phyloP scores from a whole-genome alignment of 139 green algal species.

The Auxenochlorella protothecoides region DNA sequence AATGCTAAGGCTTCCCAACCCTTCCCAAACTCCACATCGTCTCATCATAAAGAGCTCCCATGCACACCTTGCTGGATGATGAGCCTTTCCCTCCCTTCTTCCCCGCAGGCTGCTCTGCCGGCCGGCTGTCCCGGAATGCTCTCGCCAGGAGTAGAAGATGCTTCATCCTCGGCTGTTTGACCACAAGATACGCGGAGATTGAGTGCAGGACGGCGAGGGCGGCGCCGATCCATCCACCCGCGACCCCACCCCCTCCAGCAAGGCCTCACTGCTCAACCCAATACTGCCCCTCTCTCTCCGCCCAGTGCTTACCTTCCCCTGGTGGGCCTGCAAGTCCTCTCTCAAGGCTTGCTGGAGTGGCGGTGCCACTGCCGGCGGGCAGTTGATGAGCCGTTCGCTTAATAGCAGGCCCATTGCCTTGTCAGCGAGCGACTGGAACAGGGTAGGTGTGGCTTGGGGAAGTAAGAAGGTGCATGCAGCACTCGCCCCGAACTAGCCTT shows the following conservation, averaged over 20 bases:
- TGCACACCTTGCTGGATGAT: too few relatives aligned
- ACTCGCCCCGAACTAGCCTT: too few relatives aligned
- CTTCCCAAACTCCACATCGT: neutral
- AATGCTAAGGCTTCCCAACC: neutral
- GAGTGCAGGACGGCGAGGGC: neutral
- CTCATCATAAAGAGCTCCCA: too few relatives aligned
- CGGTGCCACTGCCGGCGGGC: slow-evolving; percentile 63
- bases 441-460: neutral
- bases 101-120: too few relatives aligned
- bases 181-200: neutral
- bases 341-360: slow-evolving; percentile 75
- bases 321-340: slow-evolving; percentile 50
- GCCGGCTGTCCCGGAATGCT: too few relatives aligned
- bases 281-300: too few relatives aligned
- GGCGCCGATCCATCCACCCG: too few relatives aligned
- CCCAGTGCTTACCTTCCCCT: neutral
- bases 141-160: too few relatives aligned
- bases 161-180: neutral
- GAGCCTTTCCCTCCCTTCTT: too few relatives aligned
- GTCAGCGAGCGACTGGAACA: neutral
- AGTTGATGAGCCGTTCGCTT: slow-evolving; percentile 83
- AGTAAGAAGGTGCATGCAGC: neutral
- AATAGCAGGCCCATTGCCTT: slow-evolving; percentile 58
- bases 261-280: too few relatives aligned
- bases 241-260: too few relatives aligned